These are phyloP conservation scores for Penicillium psychrosexuale DNA, from an alignment of 2,329 filamentous ascomycete species.

Conservation along the genomic window DNA sequence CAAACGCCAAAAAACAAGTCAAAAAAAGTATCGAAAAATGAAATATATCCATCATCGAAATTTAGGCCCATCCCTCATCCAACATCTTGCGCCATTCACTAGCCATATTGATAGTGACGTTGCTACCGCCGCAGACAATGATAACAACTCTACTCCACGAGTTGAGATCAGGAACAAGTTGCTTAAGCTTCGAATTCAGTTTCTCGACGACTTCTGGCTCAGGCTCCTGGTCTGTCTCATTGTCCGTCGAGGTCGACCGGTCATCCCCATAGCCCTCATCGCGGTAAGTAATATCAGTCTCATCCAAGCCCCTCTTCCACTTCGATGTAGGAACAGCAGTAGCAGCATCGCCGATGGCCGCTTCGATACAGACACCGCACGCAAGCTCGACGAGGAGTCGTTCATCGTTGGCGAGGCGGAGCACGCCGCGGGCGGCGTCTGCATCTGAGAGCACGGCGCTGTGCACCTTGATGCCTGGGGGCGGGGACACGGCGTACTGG, in stretches of 20 bases:
- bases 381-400: constrained; percentile 76
- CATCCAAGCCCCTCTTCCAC: constrained; percentile 26
- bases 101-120: constrained; percentile 62
- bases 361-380: constrained; percentile 74
- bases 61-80: constrained; percentile 38
- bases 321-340: constrained; percentile 18
- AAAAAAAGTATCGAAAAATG: constrained; percentile 8
- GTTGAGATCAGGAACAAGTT: constrained; percentile 61
- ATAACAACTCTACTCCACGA: constrained; percentile 71
- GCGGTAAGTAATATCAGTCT: constrained; percentile 10
- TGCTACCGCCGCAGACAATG: constrained; percentile 77
- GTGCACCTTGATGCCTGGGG: constrained; percentile 50
- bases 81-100: constrained; percentile 54
- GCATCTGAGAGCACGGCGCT: constrained; percentile 67
- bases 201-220: constrained; percentile 16
- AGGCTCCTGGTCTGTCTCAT: constrained; percentile 23
- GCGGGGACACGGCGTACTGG: constrained; percentile 55
- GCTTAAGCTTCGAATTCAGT: constrained; percentile 51
- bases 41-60: constrained; percentile 1
- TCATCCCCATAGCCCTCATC: constrained; percentile 40
- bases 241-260: constrained; percentile 29
- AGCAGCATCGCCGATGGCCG: constrained; percentile 36
- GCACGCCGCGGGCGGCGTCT: constrained; percentile 74
- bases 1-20: constrained; percentile 2
- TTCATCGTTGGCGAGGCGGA: constrained; percentile 77